Base-by-base conservation (phyloP, 257 asterid species). In the Rubia yunnanensis region DNA sequence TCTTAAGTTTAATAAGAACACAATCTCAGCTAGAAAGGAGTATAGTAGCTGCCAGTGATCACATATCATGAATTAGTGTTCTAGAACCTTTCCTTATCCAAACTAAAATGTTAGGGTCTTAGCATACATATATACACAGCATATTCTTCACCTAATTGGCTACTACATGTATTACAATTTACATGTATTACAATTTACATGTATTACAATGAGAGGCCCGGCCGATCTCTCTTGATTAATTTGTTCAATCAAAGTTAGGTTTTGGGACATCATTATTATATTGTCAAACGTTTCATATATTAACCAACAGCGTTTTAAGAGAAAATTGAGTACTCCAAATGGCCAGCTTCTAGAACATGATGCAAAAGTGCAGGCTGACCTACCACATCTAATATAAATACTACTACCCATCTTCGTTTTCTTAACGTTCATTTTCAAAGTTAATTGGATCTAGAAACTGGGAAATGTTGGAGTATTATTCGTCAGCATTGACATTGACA, bases 291-390 rank as follows among this genome's bases (percentile, higher is more conserved):
- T 20, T 7, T 5, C 18, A 50, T 50, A 18, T 18, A n/a, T 20
- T 50, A 50, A 50, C 15, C 20, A 15, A 14, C 15, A n/a, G 20
- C 50, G 1, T 44, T 14, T 0, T 3, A 38, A 44, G 50, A 44
- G 13, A 44, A 44, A 44, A 39, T n/a, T 7, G 48, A 39, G 44
- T 7, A 38, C 0, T 6, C 44, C 44, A 38, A n/a, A n/a, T 38
- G 44, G 11, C 4, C 4, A 50, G 60, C 44, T 80, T 83, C 81
- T 80, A 80, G 85, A 83, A 70, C 2, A 31, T 27, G 46, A 63
- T 27, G n/a, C 34, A 55, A 55, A 23, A 55, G 64, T 60, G 69
- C 69, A 38, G 74, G 32, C 46, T 52, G 70, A 80, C 76, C 79
- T 78, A 78, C 76, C 78, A 52, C 15, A 53, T 22, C 30, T 7